phyloP scores from a whole-genome alignment of 495 filamentous ascomycete genomes.

The Penicillium nucicola region DNA sequence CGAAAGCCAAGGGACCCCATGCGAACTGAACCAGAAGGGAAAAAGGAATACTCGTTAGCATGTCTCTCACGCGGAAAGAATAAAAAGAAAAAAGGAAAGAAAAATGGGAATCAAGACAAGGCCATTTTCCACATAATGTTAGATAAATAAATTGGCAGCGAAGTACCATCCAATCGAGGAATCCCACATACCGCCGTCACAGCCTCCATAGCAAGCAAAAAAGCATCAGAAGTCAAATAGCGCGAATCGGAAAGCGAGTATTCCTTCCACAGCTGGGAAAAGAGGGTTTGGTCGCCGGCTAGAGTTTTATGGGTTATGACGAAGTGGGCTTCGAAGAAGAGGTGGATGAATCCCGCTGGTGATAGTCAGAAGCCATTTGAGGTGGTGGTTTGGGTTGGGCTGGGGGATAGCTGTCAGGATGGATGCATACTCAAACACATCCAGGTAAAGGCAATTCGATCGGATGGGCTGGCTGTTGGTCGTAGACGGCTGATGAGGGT shows the following conservation, averaged over 20 bases:
- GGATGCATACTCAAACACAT: not conserved
- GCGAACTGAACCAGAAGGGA: conserved; percentile 26
- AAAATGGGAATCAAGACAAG: too few species aligned
- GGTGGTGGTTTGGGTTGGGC: too few species aligned
- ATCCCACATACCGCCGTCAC: conserved; percentile 59
- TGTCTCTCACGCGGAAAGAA: not conserved
- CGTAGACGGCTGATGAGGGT: not conserved
- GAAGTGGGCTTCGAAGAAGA: conserved; percentile 76
- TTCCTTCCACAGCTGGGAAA: conserved; percentile 80
- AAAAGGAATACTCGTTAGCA: not conserved
- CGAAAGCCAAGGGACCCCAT: conserved; percentile 73
- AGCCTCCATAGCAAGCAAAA: conserved; percentile 73
- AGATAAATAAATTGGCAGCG: too few species aligned
- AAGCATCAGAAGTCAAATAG: conserved; percentile 67
- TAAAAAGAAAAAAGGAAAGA: not conserved
- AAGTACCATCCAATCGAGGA: too few species aligned
- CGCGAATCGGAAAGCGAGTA: conserved; percentile 76
- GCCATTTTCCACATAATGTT: too few species aligned
- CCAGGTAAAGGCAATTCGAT: not conserved
- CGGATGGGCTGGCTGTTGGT: not conserved
- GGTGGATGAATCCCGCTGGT: conserved; percentile 59
- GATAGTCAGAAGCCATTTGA: too few species aligned
- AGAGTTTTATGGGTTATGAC: conserved; percentile 52
- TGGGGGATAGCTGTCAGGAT: too few species aligned
- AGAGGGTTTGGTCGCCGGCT: conserved; percentile 44